Evolutionary conservation across 2,329 filamentous ascomycete species (phyloP).

Genomic region (Ophiocordyceps camponoti-rufipedis): DNA sequence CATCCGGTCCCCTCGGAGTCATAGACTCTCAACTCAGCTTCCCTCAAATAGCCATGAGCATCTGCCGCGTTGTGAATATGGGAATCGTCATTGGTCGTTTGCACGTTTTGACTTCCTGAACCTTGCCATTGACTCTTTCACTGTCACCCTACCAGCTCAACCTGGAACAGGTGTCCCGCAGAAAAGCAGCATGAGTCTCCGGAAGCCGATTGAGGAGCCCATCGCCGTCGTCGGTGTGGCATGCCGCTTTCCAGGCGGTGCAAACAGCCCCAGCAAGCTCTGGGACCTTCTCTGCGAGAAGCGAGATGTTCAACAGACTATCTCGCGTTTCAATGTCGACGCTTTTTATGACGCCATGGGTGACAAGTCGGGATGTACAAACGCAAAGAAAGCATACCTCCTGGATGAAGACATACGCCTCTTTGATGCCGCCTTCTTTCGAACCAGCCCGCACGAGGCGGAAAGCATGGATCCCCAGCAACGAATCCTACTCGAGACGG

Average conservation of each 20-base stretch:
- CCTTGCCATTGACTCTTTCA: not conserved
- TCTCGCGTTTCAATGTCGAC: constrained; percentile 9
- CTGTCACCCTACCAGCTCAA: not conserved
- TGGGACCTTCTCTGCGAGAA: constrained; percentile 13
- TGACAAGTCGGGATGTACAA: constrained; percentile 6
- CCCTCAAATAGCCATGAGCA: not conserved
- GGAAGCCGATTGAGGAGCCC: not conserved
- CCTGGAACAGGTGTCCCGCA: not conserved
- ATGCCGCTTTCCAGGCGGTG: constrained; percentile 19
- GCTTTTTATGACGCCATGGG: constrained; percentile 11
- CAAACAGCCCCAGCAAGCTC: constrained; percentile 13
- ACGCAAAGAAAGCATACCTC: not conserved
- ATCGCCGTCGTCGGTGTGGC: constrained; percentile 18
- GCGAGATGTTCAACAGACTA: constrained; percentile 13
- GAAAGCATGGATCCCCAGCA: constrained; percentile 23
- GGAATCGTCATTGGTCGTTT: not conserved
- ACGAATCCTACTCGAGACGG: constrained; percentile 18
- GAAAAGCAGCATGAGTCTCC: not conserved
- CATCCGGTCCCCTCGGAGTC: not conserved
- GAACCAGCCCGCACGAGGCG: constrained; percentile 19
- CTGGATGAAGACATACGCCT: constrained; percentile 7
- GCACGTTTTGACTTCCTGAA: not conserved
- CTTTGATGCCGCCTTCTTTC: constrained; percentile 19
- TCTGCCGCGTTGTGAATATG: not conserved
- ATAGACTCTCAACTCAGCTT: not conserved